A percentile compares a stretch with the other conserved stretches of the same genome.
Evolutionary conservation across 1,284 basidiomycete genomes (phyloP).

Genomic region (Neolentinus lepideus): DNA sequence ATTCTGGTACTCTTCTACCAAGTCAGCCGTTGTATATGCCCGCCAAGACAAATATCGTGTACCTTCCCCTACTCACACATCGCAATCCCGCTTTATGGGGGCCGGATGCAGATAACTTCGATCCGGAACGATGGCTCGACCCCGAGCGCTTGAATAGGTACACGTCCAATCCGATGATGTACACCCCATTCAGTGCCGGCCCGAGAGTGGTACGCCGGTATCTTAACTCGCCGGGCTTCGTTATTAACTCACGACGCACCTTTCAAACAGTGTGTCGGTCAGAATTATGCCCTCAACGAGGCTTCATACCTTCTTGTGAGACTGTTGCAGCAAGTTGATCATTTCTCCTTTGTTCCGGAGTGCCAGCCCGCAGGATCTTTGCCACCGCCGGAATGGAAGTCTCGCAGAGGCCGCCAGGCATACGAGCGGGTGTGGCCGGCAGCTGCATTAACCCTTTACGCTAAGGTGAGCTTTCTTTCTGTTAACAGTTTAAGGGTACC

Average conservation of each 20-base stretch:
- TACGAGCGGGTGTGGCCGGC: conserved; percentile 54
- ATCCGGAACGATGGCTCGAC: conserved; percentile 66
- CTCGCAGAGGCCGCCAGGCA: conserved; percentile 40
- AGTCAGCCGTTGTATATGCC: conserved; percentile 51
- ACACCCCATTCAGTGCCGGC: conserved; percentile 62
- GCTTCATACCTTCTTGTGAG: conserved; percentile 62
- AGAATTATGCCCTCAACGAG: conserved; percentile 70
- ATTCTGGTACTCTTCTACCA: conserved; percentile 19
- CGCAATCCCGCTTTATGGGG: conserved; percentile 60
- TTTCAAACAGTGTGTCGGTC: conserved; percentile 54
- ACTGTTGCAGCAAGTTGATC: conserved; percentile 55
- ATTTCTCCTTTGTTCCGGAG: conserved; percentile 51
- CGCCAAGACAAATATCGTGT: conserved; percentile 45
- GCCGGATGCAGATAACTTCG: conserved; percentile 57
- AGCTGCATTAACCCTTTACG: conserved; percentile 50
- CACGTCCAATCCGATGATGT: conserved; percentile 57
- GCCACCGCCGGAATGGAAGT: conserved; percentile 53
- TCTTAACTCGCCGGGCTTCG: not conserved
- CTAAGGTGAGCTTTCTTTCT: conserved; percentile 38
- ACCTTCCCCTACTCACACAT: conserved; percentile 52
- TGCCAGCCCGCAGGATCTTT: conserved; percentile 52
- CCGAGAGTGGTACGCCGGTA: conserved; percentile 38
- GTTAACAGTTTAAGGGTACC: conserved; percentile 3
- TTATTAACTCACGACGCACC: not conserved
- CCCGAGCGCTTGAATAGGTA: conserved; percentile 37